Percentiles rank a stretch among this genome's conserved stretches.
Conservation (phyloP, 305 asterid genomes). For the Fraxinus ornus region DNA sequence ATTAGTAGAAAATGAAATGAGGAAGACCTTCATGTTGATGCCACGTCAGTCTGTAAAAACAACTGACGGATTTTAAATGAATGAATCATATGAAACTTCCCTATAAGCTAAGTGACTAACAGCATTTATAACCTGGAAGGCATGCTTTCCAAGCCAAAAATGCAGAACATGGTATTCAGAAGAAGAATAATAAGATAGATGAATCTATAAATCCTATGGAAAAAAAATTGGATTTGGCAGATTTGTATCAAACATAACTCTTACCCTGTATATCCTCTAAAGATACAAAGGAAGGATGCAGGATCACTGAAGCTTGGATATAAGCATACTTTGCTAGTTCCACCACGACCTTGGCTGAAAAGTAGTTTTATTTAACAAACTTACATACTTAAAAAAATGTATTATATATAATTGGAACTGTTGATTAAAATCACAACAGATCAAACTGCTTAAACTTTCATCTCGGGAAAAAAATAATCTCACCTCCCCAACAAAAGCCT, state of each 20-base stretch:
- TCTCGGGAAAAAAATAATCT: not conserved
- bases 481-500: slow-evolving; percentile 78
- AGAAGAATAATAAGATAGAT: not conserved
- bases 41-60: not conserved
- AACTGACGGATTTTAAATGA: not conserved
- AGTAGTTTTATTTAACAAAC: not conserved
- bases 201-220: not conserved
- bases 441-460: not conserved
- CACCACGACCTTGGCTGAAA: slow-evolving; percentile 60
- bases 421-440: not conserved
- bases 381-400: not conserved
- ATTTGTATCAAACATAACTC: not conserved
- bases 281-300: slow-evolving; percentile 56
- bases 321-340: slow-evolving; percentile 43
- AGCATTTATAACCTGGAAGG: not conserved
- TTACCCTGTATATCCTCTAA: slow-evolving; percentile 57
- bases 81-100: not conserved
- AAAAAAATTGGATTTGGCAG: not conserved
- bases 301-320: slow-evolving; percentile 52
- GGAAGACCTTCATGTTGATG: not conserved
- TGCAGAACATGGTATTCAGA: not conserved
- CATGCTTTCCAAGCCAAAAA: not conserved
- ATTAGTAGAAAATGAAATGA: not conserved
- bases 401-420: not conserved
- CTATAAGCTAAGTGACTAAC: not conserved